Base-by-base conservation (phyloP, 1,139 yeast genomes). In the Geotrichum histeridarum region DNA sequence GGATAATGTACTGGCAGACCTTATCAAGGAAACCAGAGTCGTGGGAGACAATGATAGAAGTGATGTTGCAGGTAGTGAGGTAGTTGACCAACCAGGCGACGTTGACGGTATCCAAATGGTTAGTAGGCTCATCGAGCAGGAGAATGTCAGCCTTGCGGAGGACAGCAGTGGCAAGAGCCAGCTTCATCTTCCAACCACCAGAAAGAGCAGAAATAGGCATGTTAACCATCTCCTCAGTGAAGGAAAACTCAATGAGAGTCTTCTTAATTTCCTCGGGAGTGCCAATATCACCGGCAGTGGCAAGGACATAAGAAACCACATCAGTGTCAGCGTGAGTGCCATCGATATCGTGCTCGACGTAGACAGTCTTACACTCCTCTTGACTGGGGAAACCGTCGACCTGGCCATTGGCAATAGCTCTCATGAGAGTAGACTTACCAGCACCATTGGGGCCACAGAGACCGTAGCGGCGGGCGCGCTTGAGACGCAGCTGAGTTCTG, bases 171-270 rank as follows among this genome's bases (percentile, higher is more conserved):
- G 98, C 98, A 72, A 93, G 83, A 73, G 97, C 99, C 76, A 93
- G 84, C 81, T 93, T 93, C 99, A 93, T 93, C 84, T 93, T 93
- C 99, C 99, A 93, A 84, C 99, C 99, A 85, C 99, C 99, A 71
- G 98, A 91, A 69, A 93, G 82, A 63, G 97, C 88, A 73, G 90
- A 84, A 75, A 93, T 91, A 75, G 95, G 95, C 94, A 86, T 86
- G 66, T 71, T 75, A 73, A 83, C 82, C 96, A 90, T 90, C 71
- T 84, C 95, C 61, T 88, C 93, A 67, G 94, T 71, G 89, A 93
- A 93, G 71, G 82, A 82, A 82, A 93, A 93, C 76, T 90, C 97
- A 62, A 76, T 76, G 74, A 93, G 85, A 61, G 72, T 68, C 76
- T 86, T 85, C 62, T 74, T 81, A 65, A 77, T 81, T 66, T 86